These are phyloP conservation scores for Haplosporangium sp. DNA, from an alignment of 371 early-diverging fungal genomes.

Conservation along the genomic window DNA sequence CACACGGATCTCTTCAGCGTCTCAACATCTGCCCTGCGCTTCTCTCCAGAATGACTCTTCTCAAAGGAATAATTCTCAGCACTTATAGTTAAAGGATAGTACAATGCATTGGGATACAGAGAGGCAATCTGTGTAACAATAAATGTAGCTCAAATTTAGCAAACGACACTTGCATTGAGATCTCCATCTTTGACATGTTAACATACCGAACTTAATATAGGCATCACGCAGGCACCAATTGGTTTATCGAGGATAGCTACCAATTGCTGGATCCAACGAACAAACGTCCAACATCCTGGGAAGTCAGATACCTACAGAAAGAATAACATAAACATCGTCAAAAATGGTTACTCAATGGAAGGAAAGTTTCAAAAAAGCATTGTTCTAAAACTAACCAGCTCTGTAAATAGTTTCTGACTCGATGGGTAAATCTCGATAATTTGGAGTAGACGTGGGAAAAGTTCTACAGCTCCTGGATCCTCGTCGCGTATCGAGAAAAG, in stretches of 20 bases:
- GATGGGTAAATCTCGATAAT: constrained; percentile 69
- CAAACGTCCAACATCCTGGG: constrained; percentile 71
- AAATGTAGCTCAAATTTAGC: background rate
- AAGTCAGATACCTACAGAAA: constrained; percentile 33
- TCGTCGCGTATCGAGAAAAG: constrained; percentile 60
- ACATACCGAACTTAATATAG: constrained; percentile 38
- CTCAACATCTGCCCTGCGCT: constrained; percentile 51
- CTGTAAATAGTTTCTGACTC: constrained; percentile 41
- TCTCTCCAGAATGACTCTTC: constrained; percentile 28
- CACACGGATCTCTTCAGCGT: constrained; percentile 55
- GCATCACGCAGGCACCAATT: constrained; percentile 51
- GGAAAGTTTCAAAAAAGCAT: background rate
- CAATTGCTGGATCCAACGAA: constrained; percentile 84
- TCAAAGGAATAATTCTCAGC: constrained; percentile 70
- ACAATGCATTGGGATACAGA: constrained; percentile 75
- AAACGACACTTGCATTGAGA: background rate
- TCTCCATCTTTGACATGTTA: background rate
- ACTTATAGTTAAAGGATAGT: constrained; percentile 78
- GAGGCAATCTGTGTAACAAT: constrained; percentile 62
- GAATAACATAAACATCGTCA: background rate
- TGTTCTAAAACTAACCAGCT: constrained; percentile 22
- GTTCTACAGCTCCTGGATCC: constrained; percentile 62
- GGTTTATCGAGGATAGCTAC: constrained; percentile 75
- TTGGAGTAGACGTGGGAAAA: constrained; percentile 78
- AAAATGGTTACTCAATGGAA: background rate